Evolutionary conservation across 345 rosid species (phyloP).

Genomic region (Aegle marmelos): DNA sequence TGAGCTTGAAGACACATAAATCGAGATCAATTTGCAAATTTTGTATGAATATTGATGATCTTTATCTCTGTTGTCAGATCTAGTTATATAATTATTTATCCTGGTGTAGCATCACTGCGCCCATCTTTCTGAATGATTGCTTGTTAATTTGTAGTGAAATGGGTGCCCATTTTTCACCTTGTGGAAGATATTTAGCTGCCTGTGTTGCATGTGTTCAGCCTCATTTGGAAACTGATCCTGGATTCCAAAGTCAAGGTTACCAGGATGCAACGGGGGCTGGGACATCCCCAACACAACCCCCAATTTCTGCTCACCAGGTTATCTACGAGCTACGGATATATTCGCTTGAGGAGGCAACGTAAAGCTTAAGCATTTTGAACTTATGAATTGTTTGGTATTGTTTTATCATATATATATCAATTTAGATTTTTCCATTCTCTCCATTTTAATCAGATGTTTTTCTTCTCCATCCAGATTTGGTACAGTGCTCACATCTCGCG

Average conservation of each 20-base stretch:
- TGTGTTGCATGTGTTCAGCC: slow-evolving; percentile 96
- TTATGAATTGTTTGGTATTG: neutral
- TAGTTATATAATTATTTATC: neutral
- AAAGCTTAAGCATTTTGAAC: slow-evolving; percentile 28
- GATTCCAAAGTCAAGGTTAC: slow-evolving; percentile 53
- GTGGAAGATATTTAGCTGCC: slow-evolving; percentile 94
- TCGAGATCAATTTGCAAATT: neutral
- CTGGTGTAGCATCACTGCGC: neutral
- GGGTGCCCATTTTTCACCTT: slow-evolving; percentile 99
- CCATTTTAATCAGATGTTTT: slow-evolving; percentile 30
- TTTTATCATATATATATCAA: slow-evolving; percentile 23
- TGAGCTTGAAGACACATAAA: neutral
- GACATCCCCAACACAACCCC: slow-evolving; percentile 94
- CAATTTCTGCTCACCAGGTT: slow-evolving; percentile 83
- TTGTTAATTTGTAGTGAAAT: slow-evolving; percentile 74
- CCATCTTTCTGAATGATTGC: neutral
- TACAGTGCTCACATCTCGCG: slow-evolving; percentile 75
- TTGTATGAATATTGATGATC: neutral
- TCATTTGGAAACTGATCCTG: slow-evolving; percentile 71
- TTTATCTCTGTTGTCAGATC: neutral
- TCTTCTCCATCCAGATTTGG: slow-evolving; percentile 61
- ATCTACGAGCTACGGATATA: slow-evolving; percentile 95
- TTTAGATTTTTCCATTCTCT: slow-evolving; percentile 37
- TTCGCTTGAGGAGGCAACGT: slow-evolving; percentile 94
- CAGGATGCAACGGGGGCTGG: slow-evolving; percentile 61